phyloP scores from a whole-genome alignment of 2,329 filamentous ascomycete genomes.

The Fusarium ambrosium region DNA sequence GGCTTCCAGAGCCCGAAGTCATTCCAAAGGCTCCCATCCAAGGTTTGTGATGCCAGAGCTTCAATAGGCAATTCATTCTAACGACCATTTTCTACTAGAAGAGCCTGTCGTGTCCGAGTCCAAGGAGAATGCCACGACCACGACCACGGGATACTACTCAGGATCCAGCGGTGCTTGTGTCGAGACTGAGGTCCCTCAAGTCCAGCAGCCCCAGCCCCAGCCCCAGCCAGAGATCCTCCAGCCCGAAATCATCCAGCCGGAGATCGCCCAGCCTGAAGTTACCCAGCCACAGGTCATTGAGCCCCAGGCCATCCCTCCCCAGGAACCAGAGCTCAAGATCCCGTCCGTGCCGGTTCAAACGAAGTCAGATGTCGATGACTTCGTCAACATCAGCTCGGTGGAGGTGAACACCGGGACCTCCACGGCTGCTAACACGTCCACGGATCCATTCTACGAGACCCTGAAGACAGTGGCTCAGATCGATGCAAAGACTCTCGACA shows the following conservation, averaged over 20 bases:
- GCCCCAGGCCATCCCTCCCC: not conserved
- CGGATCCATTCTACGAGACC: conserved; percentile 13
- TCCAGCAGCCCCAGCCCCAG: not conserved
- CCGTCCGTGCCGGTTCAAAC: not conserved
- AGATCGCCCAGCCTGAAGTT: not conserved
- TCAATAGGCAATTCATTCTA: not conserved
- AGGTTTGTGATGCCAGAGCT: conserved; percentile 2
- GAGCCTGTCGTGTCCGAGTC: not conserved
- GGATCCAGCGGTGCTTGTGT: not conserved
- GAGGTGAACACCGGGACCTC: not conserved
- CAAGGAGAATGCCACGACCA: not conserved
- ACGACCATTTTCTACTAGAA: not conserved
- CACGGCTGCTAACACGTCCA: not conserved
- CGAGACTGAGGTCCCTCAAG: not conserved
- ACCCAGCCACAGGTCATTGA: not conserved
- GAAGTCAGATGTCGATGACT: not conserved
- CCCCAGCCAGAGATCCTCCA: not conserved
- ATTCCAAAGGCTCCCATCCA: not conserved
- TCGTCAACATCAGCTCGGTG: not conserved
- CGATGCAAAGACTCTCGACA: conserved; percentile 11
- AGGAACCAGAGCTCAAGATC: not conserved
- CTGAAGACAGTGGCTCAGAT: conserved; percentile 12
- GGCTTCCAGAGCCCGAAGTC: not conserved
- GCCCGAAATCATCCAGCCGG: not conserved
- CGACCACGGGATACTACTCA: not conserved